A percentile compares a stretch with the other conserved stretches of the same genome.
phyloP scores from a whole-genome alignment of 345 rosid genomes.

The Hypericum androsaemum region DNA sequence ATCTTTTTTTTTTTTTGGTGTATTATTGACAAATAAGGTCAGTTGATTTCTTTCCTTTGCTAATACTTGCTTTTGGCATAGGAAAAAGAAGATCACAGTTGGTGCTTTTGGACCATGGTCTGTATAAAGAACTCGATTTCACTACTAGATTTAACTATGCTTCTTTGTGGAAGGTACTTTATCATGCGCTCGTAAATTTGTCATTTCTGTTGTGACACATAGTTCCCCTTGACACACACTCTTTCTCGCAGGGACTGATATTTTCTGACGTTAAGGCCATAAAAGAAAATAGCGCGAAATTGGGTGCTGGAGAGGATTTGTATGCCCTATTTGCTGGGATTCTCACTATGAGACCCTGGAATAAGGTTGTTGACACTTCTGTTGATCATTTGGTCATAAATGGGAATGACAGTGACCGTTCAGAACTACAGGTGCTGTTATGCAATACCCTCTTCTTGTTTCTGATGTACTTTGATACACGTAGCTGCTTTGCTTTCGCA shows the following conservation, averaged over 20 bases:
- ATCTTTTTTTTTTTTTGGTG: not conserved
- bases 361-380: slow-evolving; percentile 62
- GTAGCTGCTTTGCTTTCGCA: slow-evolving; percentile 2
- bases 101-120: slow-evolving; percentile 83
- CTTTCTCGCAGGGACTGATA: slow-evolving; percentile 44
- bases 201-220: slow-evolving; percentile 2
- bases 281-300: slow-evolving; percentile 64
- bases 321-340: slow-evolving; percentile 71
- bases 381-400: slow-evolving; percentile 82
- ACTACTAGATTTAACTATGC: slow-evolving; percentile 75
- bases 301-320: slow-evolving; percentile 93
- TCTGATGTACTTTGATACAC: not conserved
- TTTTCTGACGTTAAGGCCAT: slow-evolving; percentile 80
- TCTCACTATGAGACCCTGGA: slow-evolving; percentile 94
- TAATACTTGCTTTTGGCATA: slow-evolving; percentile 2
- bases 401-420: slow-evolving; percentile 55
- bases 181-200: not conserved
- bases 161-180: slow-evolving; percentile 67
- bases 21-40: not conserved
- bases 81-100: slow-evolving; percentile 80
- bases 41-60: not conserved
- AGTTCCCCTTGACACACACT: slow-evolving; percentile 5
- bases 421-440: slow-evolving; percentile 63
- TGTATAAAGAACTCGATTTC: slow-evolving; percentile 79
- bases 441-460: not conserved